Evolutionary conservation across 352 stramenopile species (phyloP).

Genomic region (Pythium brachiatum): DNA sequence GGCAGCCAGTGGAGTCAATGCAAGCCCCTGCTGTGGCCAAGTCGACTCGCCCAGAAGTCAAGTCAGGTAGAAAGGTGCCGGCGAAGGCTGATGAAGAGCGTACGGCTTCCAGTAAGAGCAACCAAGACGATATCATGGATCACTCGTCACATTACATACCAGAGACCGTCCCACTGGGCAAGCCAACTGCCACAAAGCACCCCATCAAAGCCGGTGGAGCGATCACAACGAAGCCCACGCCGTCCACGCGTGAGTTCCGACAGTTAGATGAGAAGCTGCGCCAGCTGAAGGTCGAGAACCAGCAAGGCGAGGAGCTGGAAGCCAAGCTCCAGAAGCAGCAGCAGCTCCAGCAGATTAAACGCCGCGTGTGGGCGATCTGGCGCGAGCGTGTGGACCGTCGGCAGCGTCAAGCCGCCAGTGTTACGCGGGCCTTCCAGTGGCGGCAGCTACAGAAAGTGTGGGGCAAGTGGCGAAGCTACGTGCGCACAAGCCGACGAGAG

Average conservation of each 20-base stretch:
- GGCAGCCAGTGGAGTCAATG: not conserved
- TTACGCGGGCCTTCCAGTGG: constrained; percentile 23
- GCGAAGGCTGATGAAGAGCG: not conserved
- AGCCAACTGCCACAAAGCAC: not conserved
- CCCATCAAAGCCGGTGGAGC: not conserved
- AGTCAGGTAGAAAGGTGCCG: not conserved
- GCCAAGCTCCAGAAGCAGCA: constrained; percentile 3
- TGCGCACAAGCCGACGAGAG: not conserved
- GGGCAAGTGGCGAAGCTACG: constrained; percentile 19
- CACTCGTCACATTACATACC: not conserved
- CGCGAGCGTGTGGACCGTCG: constrained; percentile 11
- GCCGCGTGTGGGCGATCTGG: constrained; percentile 25
- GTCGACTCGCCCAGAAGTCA: not conserved
- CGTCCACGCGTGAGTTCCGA: constrained; percentile 7
- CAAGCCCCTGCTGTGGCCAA: not conserved
- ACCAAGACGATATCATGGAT: not conserved
- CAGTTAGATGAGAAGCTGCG: constrained; percentile 20
- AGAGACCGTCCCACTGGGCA: not conserved
- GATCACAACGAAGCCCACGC: not conserved
- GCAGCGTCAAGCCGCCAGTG: constrained; percentile 10
- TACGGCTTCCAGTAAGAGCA: not conserved
- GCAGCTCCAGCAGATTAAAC: constrained; percentile 17
- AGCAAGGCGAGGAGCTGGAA: constrained; percentile 15
- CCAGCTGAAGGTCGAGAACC: constrained; percentile 23
- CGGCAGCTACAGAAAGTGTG: constrained; percentile 24